Conservation (phyloP, 2,329 filamentous ascomycete genomes). For the Neopestalotiopsis clavispora region DNA sequence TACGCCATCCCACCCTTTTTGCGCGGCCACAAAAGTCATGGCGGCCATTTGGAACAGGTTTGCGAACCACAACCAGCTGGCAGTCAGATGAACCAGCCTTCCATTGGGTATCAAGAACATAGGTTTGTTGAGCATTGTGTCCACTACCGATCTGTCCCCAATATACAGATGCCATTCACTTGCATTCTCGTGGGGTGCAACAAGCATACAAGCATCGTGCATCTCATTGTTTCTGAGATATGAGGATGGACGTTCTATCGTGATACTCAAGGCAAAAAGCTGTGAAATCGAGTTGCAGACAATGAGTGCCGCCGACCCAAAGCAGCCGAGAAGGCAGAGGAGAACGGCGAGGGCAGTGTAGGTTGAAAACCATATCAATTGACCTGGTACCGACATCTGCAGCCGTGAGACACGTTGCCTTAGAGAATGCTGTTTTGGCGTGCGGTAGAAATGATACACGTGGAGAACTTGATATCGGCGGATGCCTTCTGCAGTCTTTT, state of each 20-base stretch:
- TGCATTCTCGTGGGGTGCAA: constrained; percentile 31
- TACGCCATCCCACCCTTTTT: neutral
- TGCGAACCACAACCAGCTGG: neutral
- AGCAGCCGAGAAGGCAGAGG: neutral
- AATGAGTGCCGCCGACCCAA: neutral
- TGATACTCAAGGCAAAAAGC: neutral
- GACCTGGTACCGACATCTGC: neutral
- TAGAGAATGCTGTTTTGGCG: neutral
- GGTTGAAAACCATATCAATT: neutral
- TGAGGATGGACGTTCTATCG: constrained; percentile 22
- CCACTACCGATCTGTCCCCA: neutral
- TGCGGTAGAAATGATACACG: neutral
- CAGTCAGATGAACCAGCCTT: accelerated
- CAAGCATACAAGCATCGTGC: constrained; percentile 34
- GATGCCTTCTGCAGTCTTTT: neutral
- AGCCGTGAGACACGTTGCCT: neutral
- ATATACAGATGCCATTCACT: constrained; percentile 23
- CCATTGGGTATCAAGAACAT: neutral
- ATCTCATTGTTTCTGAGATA: constrained; percentile 32
- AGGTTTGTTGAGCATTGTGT: neutral
- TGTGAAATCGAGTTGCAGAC: neutral
- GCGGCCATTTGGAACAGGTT: neutral
- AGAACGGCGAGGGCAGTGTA: neutral
- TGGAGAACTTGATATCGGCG: neutral
- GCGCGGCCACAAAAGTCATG: neutral